Evolutionary conservation across 2,329 filamentous ascomycete species (phyloP).

Genomic region (Calonectria pseudoturangicola): DNA sequence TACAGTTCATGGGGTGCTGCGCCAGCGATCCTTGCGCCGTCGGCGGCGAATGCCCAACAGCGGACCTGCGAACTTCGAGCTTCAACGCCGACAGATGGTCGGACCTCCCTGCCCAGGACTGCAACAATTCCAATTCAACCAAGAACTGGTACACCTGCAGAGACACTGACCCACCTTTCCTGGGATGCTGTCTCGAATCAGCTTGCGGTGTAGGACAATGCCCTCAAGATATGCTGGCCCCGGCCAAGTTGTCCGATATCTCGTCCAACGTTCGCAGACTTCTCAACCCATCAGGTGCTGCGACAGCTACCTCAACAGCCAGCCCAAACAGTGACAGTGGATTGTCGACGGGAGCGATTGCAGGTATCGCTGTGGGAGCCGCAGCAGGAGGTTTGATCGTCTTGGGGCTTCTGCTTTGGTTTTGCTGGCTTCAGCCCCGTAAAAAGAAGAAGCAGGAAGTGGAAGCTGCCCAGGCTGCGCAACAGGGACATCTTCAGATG

Average conservation of each 20-base stretch:
- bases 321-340: not conserved
- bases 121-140: constrained; percentile 47
- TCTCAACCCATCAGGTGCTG: constrained; percentile 40
- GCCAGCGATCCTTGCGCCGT: constrained; percentile 58
- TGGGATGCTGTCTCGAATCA: constrained; percentile 62
- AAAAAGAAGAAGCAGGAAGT: constrained; percentile 21
- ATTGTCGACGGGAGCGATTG: constrained; percentile 35
- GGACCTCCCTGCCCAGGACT: constrained; percentile 59
- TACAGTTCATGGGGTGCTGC: constrained; percentile 65
- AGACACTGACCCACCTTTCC: constrained; percentile 57
- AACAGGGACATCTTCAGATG: not conserved
- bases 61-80: constrained; percentile 53
- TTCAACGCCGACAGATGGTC: constrained; percentile 58
- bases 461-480: not conserved
- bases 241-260: constrained; percentile 41
- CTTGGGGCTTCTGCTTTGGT: constrained; percentile 32
- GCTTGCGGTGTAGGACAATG: constrained; percentile 48
- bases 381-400: not conserved
- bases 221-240: constrained; percentile 38
- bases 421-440: constrained; percentile 15
- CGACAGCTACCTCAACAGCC: constrained; percentile 23
- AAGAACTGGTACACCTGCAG: constrained; percentile 61
- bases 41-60: constrained; percentile 58
- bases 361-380: constrained; percentile 33
- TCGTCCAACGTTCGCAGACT: constrained; percentile 44